Evolutionary conservation across 768 basidiomycete genomes (phyloP).

Genomic region (Lactarius hatsudake): DNA sequence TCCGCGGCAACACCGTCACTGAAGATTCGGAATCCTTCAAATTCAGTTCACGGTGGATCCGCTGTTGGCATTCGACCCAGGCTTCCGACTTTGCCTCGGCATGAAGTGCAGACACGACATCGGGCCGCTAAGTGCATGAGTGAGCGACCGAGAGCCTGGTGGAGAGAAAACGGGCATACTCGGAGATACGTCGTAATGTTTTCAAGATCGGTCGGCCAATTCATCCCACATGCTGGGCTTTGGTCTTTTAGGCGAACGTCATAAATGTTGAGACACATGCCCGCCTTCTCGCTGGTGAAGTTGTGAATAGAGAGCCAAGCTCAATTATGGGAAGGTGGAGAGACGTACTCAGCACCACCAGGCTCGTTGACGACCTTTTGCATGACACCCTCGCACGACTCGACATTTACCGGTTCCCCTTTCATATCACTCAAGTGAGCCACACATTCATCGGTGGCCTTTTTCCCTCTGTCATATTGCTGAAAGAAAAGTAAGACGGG

Average conservation of each 20-base stretch:
- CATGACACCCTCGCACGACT: conserved; percentile 60
- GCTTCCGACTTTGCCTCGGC: conserved; percentile 69
- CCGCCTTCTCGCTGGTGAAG: conserved; percentile 59
- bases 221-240: conserved; percentile 90
- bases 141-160: not conserved
- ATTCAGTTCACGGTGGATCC: conserved; percentile 62
- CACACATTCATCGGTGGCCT: conserved; percentile 59
- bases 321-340: not conserved
- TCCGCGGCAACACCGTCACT: conserved; percentile 69
- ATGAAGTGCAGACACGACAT: conserved; percentile 83
- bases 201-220: conserved; percentile 89
- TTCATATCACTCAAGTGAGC: conserved; percentile 42
- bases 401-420: conserved; percentile 55
- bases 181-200: conserved; percentile 75
- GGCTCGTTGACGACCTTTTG: conserved; percentile 36
- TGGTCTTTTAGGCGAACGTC: conserved; percentile 89
- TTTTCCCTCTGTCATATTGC: conserved; percentile 60
- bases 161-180: conserved; percentile 45
- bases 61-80: conserved; percentile 84
- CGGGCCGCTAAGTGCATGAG: conserved; percentile 52
- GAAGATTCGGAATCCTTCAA: conserved; percentile 59
- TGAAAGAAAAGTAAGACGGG: conserved; percentile 32
- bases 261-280: conserved; percentile 90
- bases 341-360: conserved; percentile 12
- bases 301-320: not conserved